Conservation (phyloP, 371 early-diverging fungal genomes). For the Mortierella sp. region DNA sequence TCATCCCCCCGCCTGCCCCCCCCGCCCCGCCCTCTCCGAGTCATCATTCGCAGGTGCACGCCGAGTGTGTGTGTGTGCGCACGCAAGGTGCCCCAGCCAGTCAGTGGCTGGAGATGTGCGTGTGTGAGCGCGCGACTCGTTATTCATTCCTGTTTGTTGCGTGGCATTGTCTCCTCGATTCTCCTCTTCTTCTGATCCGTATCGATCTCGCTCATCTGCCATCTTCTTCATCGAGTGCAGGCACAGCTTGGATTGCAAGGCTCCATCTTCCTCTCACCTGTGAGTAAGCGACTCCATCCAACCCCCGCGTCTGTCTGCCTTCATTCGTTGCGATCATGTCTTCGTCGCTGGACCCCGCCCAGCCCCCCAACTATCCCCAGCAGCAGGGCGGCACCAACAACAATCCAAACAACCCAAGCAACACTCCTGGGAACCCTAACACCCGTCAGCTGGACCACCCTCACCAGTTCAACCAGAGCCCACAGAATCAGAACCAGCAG, state of each 20-base stretch:
- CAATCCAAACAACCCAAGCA: slow-evolving; percentile 2
- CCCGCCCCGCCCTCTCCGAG: too few relatives aligned
- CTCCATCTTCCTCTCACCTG: not conserved
- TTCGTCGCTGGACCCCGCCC: slow-evolving; percentile 20
- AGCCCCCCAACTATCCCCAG: slow-evolving; percentile 9
- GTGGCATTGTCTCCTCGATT: slow-evolving; percentile 15
- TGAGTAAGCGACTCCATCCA: not conserved
- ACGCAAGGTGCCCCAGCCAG: too few relatives aligned
- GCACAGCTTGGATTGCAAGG: not conserved
- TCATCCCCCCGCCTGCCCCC: too few relatives aligned
- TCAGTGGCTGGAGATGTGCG: too few relatives aligned
- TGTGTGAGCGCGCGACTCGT: too few relatives aligned
- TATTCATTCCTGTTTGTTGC: slow-evolving; percentile 18
- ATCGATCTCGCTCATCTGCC: not conserved
- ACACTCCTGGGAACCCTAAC: slow-evolving; percentile 2
- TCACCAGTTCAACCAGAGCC: slow-evolving; percentile 2
- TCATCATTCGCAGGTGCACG: too few relatives aligned
- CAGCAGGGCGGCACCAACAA: slow-evolving; percentile 13
- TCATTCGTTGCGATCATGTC: slow-evolving; percentile 11
- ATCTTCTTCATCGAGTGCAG: not conserved
- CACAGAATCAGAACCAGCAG: slow-evolving; percentile 5
- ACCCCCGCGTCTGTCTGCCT: not conserved
- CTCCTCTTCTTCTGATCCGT: not conserved
- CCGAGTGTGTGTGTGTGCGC: too few relatives aligned
- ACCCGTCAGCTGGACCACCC: slow-evolving; percentile 1